Evolutionary conservation across 352 stramenopile species (phyloP).

Genomic region (Paralagenidium karlingii): DNA sequence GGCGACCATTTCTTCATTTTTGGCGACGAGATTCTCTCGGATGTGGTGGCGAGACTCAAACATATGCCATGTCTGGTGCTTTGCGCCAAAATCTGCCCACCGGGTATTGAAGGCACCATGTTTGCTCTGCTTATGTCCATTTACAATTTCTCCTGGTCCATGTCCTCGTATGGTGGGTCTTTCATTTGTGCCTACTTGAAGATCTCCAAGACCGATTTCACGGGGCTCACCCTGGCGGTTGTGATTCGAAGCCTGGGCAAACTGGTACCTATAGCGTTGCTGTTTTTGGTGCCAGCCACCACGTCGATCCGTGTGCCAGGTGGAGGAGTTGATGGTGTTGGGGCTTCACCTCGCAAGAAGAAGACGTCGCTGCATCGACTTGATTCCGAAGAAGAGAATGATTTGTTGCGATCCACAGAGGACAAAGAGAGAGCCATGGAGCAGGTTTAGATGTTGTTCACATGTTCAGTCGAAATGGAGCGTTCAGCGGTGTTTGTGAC

Average conservation of each 20-base stretch:
- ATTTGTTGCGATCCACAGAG: no score
- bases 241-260: slow-evolving; percentile 47
- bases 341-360: no score
- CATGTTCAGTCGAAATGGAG: no score
- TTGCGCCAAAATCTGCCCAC: slow-evolving; percentile 92
- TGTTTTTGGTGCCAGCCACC: slow-evolving; percentile 63
- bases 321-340: no score
- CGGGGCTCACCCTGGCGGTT: slow-evolving; percentile 35
- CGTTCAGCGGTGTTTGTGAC: no score
- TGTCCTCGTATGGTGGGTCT: slow-evolving; percentile 58
- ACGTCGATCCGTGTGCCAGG: slow-evolving; percentile 63
- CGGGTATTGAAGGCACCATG: slow-evolving; percentile 92
- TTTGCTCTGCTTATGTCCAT: slow-evolving; percentile 88
- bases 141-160: slow-evolving; percentile 77
- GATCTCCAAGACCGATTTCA: slow-evolving; percentile 67
- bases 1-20: slow-evolving; percentile 72
- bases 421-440: no score
- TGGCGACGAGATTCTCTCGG: slow-evolving; percentile 66
- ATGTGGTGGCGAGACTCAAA: slow-evolving; percentile 68
- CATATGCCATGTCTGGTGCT: slow-evolving; percentile 92
- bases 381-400: no score
- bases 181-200: slow-evolving; percentile 64
- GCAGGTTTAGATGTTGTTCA: no score
- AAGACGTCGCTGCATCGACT: no score
- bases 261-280: slow-evolving; percentile 48